Conservation (phyloP, 148 eudicot genomes). For the Nepenthes mirabilis region DNA sequence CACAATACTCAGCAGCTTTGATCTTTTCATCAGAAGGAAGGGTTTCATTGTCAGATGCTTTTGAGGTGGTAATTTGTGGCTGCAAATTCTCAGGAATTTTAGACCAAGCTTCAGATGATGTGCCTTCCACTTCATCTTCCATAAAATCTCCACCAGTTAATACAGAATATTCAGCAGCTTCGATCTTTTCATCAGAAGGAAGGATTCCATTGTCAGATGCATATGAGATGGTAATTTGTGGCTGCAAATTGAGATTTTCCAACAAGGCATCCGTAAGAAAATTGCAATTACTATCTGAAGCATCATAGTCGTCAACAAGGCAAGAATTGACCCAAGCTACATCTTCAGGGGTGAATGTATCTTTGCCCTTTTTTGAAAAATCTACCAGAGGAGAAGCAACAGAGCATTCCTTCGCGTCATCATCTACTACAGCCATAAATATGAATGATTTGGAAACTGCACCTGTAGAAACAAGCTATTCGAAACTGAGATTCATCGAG, state of each 20-base stretch:
- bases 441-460: background rate
- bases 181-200: slow-evolving; percentile 1
- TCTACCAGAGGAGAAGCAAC: slow-evolving; percentile 6
- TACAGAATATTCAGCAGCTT: too few relatives aligned
- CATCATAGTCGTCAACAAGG: slow-evolving; percentile 23
- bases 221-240: slow-evolving; percentile 7
- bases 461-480: too few relatives aligned
- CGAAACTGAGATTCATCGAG: too few relatives aligned
- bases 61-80: too few relatives aligned
- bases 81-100: too few relatives aligned
- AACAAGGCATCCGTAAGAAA: slow-evolving; percentile 39
- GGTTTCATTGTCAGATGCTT: slow-evolving; percentile 7
- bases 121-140: too few relatives aligned
- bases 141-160: too few relatives aligned
- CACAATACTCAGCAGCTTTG: too few relatives aligned
- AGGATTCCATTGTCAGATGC: slow-evolving; percentile 7
- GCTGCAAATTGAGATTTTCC: slow-evolving; percentile 25
- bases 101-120: too few relatives aligned
- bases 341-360: slow-evolving; percentile 35
- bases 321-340: slow-evolving; percentile 75
- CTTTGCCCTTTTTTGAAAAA: slow-evolving; percentile 12
- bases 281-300: slow-evolving; percentile 27
- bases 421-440: slow-evolving; percentile 18
- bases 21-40: slow-evolving; percentile 1
- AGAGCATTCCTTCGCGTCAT: slow-evolving; percentile 22